Evolutionary conservation across 192 early-diverging fungal genomes (phyloP), one percentile per base, ranked within the genome.

Genomic region (Dissophora globulifera): DNA sequence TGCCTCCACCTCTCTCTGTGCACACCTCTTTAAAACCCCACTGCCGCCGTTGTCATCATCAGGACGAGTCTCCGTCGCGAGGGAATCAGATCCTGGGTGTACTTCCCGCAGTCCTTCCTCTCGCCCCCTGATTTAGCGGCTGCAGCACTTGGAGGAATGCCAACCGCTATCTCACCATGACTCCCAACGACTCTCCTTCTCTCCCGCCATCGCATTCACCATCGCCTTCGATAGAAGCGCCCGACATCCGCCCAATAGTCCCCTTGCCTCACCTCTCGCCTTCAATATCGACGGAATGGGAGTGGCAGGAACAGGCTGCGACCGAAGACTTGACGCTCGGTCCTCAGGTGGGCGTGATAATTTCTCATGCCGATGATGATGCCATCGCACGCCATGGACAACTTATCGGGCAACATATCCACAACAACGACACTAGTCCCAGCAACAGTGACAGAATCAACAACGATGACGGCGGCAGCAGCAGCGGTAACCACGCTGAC

Each of bases 351-450:
- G 20, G 13, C 11, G 16, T 9, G 7, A 35, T 35, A 23, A 59
- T 48, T 59, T 19, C 26, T n/a, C 15, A 46, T 46, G 57, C 5
- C 22, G 49, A 8, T 20, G 61, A 75, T 76, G 72, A 76, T 67
- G 72, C 72, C 72, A 76, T 76, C 50, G 20, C 72, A 76, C 63
- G 58, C 53, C 72, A 76, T 20, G 32, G 42, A 57, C 10, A 65
- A 22, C 11, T 20, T 29, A 26, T 19, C 5, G 19, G 22, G 3
- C 7, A 7, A 41, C 64, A 56, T 5, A 20, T 26, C 7, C 8
- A 50, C 46, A 1, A 40, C 46, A 17, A 27, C 15, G 38, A 25
- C 7, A 8, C 20, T 11, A n/a, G 25, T 1, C 16, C n/a, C 13
- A 58, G 3, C 12, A 26, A 25, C 27, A 19, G 3, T 23, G 30